A percentile compares a stretch with the other conserved stretches of the same genome.
Evolutionary conservation across 2,329 filamentous ascomycete species (phyloP).

Genomic region (Paraconiothyrium sp.): DNA sequence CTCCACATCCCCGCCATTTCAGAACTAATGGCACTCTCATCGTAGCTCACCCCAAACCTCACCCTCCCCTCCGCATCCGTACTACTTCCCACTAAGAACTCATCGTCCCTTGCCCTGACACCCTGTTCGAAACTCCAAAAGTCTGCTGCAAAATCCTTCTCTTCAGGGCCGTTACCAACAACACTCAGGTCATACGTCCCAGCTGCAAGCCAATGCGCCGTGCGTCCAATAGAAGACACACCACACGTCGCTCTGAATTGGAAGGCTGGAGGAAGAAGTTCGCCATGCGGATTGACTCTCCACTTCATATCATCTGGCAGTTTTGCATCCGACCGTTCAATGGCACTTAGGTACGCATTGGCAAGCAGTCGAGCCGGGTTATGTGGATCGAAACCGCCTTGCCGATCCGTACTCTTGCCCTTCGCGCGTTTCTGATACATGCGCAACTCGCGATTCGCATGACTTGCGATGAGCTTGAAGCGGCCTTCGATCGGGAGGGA

Average conservation of each 20-base stretch:
- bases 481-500: conserved; percentile 48
- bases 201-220: conserved; percentile 44
- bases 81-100: conserved; percentile 57
- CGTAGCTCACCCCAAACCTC: conserved; percentile 53
- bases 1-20: conserved; percentile 44
- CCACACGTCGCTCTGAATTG: conserved; percentile 55
- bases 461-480: conserved; percentile 50
- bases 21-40: conserved; percentile 50
- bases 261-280: conserved; percentile 41
- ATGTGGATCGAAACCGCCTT: conserved; percentile 43
- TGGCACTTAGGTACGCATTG: conserved; percentile 53
- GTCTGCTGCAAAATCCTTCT: conserved; percentile 53
- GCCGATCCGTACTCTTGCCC: conserved; percentile 21
- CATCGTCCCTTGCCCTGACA: conserved; percentile 56
- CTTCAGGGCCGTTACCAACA: conserved; percentile 24
- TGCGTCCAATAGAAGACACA: conserved; percentile 54
- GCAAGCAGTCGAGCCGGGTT: conserved; percentile 54
- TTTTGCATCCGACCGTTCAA: conserved; percentile 51
- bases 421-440: conserved; percentile 56
- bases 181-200: conserved; percentile 39
- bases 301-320: conserved; percentile 42
- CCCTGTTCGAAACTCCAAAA: conserved; percentile 48
- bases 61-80: conserved; percentile 50
- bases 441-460: conserved; percentile 55
- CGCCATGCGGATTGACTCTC: conserved; percentile 50